Evolutionary conservation across 768 basidiomycete species (phyloP), one percentile per base, ranked within the genome.

Genomic region (Tricholoma flavovirens): DNA sequence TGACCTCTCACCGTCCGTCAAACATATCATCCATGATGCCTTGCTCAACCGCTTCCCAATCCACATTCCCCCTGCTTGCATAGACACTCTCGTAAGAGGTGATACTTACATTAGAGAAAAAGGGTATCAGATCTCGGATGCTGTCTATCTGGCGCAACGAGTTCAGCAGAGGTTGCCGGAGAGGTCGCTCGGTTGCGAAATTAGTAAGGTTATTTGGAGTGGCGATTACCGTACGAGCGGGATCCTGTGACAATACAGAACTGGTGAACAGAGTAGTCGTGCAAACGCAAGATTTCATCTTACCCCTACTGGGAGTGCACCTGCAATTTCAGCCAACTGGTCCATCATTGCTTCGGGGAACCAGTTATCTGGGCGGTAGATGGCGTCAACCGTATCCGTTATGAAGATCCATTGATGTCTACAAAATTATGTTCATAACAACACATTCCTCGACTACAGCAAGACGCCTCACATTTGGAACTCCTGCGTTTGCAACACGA

Each of bases 371-470:
- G 93, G 90, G 15, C 84, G 87, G 71, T 93, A 94, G 32, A 94
- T 81, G 0, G 96, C 94, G 64, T 98, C 97, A 5, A 95, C 91
- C 0, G 96, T 98, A 69, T 99, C 96, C 2, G 94, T 97, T 42
- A 98, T 84, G 69, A 98, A 99, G 64, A 97, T 90, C 96, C 97
- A 99, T 75, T 99, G 94, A 69, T 98, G 90, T 67, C 88, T 91
- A 61, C 17, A 42, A 17, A 26, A 42, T 4, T 12, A 49, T 65
- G 9, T 67, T 54, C 54, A 49, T 50, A 51, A 45, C 10, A 14
- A 12, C 14, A 1, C 10, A 17, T 3, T 36, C 5, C 32, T 4
- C 35, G 10, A 57, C 11, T 9, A 43, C 26, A 29, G 30, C 57
- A 21, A 40, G 17, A 51, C 52, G 42, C 12, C 75, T 58, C 66